These are phyloP conservation scores for Dipteronia sinensis DNA, from an alignment of 345 rosid genomes.

Conservation along the genomic window DNA sequence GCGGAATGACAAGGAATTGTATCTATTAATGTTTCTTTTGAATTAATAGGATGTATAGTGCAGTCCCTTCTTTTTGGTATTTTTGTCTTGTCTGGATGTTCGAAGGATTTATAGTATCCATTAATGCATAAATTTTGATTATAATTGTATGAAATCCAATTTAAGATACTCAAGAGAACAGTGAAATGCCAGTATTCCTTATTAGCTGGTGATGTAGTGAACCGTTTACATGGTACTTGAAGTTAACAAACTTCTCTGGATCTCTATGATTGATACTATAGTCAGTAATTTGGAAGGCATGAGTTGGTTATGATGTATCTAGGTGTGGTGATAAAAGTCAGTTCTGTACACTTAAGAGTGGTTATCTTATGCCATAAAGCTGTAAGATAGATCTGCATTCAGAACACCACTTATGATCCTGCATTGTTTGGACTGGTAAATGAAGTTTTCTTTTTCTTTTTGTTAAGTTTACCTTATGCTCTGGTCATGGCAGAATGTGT, in stretches of 20 bases:
- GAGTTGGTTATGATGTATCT: not conserved
- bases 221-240: not conserved
- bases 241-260: not conserved
- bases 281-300: not conserved
- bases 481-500: not conserved
- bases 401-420: not conserved
- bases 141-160: not conserved
- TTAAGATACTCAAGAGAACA: not conserved
- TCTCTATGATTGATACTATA: not conserved
- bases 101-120: not conserved
- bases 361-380: not conserved
- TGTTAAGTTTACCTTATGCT: not conserved
- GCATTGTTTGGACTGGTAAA: not conserved
- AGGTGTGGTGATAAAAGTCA: not conserved
- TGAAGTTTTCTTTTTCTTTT: not conserved
- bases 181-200: not conserved
- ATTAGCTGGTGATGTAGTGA: constrained; percentile 2
- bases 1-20: not conserved
- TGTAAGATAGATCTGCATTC: not conserved
- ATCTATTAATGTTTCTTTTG: not conserved
- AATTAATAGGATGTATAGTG: not conserved
- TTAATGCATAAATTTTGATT: not conserved
- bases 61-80: not conserved
- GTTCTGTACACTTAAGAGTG: not conserved
- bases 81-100: not conserved